phyloP scores from a whole-genome alignment of 495 filamentous ascomycete species.

The Poronia punctata region DNA sequence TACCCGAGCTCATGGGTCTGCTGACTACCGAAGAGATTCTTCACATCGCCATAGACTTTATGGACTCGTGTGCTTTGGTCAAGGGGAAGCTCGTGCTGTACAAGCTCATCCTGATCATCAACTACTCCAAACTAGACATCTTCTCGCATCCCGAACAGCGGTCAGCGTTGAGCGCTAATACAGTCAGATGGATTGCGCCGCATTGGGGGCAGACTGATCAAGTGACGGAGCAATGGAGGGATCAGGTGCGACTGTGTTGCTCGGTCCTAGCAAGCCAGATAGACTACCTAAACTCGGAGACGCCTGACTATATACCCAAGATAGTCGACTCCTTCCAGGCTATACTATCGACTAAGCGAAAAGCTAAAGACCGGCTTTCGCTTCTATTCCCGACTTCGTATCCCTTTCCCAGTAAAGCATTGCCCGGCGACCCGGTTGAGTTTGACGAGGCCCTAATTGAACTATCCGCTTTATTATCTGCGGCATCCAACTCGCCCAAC shows the following conservation, averaged over 20 bases:
- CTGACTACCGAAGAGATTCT: slow-evolving; percentile 79
- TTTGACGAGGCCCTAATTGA: slow-evolving; percentile 92
- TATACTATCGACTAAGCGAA: slow-evolving; percentile 56
- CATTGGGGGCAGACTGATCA: slow-evolving; percentile 78
- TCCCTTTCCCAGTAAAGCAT: slow-evolving; percentile 73
- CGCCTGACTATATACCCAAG: slow-evolving; percentile 83
- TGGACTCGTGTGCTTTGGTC: slow-evolving; percentile 81
- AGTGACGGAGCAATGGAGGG: slow-evolving; percentile 79
- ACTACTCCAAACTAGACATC: slow-evolving; percentile 71
- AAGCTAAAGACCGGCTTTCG: slow-evolving; percentile 64
- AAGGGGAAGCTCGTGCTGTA: slow-evolving; percentile 93
- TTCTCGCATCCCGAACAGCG: slow-evolving; percentile 72
- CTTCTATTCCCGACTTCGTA: slow-evolving; percentile 85
- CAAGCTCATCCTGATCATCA: slow-evolving; percentile 86
- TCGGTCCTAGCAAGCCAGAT: slow-evolving; percentile 83
- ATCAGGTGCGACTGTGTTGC: slow-evolving; percentile 87
- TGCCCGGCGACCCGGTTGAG: slow-evolving; percentile 44
- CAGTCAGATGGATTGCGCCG: slow-evolving; percentile 82
- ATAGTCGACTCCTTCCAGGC: slow-evolving; percentile 82
- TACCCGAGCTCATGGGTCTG: slow-evolving; percentile 75
- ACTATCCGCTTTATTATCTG: slow-evolving; percentile 78
- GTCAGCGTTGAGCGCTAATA: slow-evolving; percentile 67
- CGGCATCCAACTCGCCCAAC: slow-evolving; percentile 63
- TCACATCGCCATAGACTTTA: slow-evolving; percentile 84
- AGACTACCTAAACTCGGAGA: slow-evolving; percentile 66